Evolutionary conservation across 495 filamentous ascomycete species (phyloP), one percentile per base, ranked within the genome.

Genomic region (Oidiodendron maius): DNA sequence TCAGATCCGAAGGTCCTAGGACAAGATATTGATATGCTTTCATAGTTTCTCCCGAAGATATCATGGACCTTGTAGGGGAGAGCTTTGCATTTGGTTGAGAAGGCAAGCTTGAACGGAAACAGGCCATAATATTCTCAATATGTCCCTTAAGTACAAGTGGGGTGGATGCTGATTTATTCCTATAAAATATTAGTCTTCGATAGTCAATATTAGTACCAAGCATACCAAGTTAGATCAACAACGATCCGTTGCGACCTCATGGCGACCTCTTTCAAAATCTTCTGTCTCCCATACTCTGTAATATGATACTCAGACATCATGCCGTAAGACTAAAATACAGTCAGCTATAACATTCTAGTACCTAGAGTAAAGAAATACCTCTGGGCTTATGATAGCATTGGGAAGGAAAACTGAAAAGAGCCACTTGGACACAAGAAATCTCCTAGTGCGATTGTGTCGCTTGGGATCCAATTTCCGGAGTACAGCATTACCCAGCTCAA

Each of bases 251-350:
- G 85, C 44, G 87, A 80, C 25, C 83, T 80, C 53, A 83, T 75
- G 25, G 84, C 87, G 50, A 96, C 82, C 56, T 87, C 80, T 57
- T 86, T 89, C 43, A 98, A 76, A 46, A 98, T 86, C 62, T 85
- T 88, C 57, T 95, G 82, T 42, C 93, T 79, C 18, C 88, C 89
- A 65, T 89, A 87, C 59, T 95, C 87, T 22, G 82, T 86, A 55
- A 98, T 89, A 64, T 95, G 86, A 59, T 95, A 87, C 52, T 93
- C 89, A 50, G 85, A 75, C 74, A 96, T 82, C 64, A 96, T 84
- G 40, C 88, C 90, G 50, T 89, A 84, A 22, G 79, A 82, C 86
- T 90, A 30, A 25, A 26, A 12, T 5, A 40, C 5, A 49, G 45
- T 75, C 56, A 77, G 50, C 21, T 13, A n/a, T n/a, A n/a, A n/a